These are phyloP conservation scores for Syzygium jambos DNA, from an alignment of 345 rosid genomes.

Conservation along the genomic window DNA sequence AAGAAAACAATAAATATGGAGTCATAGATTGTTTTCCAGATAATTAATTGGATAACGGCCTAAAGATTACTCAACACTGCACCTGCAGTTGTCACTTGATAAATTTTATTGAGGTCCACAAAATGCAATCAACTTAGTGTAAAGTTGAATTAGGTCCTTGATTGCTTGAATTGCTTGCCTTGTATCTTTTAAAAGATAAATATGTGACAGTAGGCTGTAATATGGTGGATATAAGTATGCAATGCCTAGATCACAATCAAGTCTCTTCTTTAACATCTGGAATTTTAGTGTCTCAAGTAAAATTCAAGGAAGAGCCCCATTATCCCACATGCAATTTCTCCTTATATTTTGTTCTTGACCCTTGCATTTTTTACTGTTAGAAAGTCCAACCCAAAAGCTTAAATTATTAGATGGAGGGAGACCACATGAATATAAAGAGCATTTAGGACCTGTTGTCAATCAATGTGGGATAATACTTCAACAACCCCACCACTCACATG, in stretches of 20 bases:
- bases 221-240: neutral
- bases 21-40: neutral
- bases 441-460: too few relatives aligned
- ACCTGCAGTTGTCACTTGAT: neutral
- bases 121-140: neutral
- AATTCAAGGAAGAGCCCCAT: neutral
- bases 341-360: neutral
- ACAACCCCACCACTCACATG: too few relatives aligned
- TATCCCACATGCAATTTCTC: neutral
- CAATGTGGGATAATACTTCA: too few relatives aligned
- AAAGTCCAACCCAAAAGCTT: too few relatives aligned
- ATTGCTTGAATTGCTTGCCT: neutral
- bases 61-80: neutral
- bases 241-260: neutral
- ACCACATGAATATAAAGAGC: too few relatives aligned
- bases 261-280: neutral
- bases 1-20: neutral
- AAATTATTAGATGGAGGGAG: too few relatives aligned
- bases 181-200: neutral
- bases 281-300: neutral
- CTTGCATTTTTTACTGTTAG: neutral
- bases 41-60: neutral
- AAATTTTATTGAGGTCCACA: neutral
- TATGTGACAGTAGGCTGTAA: neutral
- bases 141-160: neutral